Evolutionary conservation across 225 moss, liverwort and hornwort species (phyloP).

Genomic region (Marchantia polymorpha): DNA sequence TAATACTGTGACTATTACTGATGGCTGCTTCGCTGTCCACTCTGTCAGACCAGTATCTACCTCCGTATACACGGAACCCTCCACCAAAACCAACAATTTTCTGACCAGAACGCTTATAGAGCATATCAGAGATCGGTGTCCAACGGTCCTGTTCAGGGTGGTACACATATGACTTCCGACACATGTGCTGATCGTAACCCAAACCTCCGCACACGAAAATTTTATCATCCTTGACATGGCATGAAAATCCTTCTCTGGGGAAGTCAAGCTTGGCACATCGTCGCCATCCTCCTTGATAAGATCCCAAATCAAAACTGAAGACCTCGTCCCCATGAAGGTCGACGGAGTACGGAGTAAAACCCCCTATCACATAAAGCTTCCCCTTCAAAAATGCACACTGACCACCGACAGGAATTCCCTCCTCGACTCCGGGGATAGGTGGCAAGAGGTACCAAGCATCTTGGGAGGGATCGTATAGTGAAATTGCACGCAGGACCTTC

Average conservation of each 20-base stretch:
- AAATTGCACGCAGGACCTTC: conserved; percentile 13
- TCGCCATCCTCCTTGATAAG: conserved; percentile 17
- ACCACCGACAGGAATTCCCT: conserved; percentile 14
- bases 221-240: conserved; percentile 14
- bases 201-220: conserved; percentile 15
- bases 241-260: conserved; percentile 14
- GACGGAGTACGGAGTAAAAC: conserved; percentile 3
- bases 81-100: conserved; percentile 18
- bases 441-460: conserved; percentile 20
- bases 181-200: conserved; percentile 15
- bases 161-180: conserved; percentile 18
- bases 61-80: conserved; percentile 12
- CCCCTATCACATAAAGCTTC: conserved; percentile 20
- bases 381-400: conserved; percentile 13
- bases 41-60: conserved; percentile 20
- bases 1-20: conserved; percentile 1
- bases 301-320: conserved; percentile 15
- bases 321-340: conserved; percentile 7
- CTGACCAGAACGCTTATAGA: conserved; percentile 16
- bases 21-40: conserved; percentile 12
- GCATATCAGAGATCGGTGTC: conserved; percentile 16
- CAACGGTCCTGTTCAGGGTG: conserved; percentile 9
- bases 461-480: conserved; percentile 21
- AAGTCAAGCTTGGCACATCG: conserved; percentile 11
- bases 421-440: conserved; percentile 22